Conservation (phyloP, 208 protist species). For the Leishmania aethiopica region DNA sequence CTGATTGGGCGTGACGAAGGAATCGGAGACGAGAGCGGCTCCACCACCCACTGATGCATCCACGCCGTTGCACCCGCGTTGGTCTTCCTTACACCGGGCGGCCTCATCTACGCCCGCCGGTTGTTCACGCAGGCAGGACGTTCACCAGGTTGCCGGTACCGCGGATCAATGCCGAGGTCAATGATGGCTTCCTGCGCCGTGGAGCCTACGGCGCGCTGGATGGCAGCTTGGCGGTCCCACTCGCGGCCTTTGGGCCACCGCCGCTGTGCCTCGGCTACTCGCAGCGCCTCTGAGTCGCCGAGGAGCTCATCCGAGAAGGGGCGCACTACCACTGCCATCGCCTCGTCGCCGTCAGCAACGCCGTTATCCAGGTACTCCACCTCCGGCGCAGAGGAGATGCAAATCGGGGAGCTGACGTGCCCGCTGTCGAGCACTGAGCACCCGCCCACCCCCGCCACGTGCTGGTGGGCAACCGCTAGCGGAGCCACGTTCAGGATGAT, state of each 20-base stretch:
- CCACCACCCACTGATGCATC: not conserved
- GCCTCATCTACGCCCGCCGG: not conserved
- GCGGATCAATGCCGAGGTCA: slow-evolving; percentile 58
- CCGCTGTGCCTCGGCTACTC: slow-evolving; percentile 18
- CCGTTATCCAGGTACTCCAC: not conserved
- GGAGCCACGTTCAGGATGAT: slow-evolving; percentile 34
- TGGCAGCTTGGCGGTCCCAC: slow-evolving; percentile 82
- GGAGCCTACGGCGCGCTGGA: slow-evolving; percentile 48
- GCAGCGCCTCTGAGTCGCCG: slow-evolving; percentile 9
- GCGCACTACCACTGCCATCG: slow-evolving; percentile 53
- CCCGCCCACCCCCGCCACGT: not conserved
- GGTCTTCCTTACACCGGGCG: not conserved
- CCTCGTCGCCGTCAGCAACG: not conserved
- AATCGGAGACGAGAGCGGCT: not conserved
- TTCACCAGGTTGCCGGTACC: slow-evolving; percentile 74
- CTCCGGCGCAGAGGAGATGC: not conserved
- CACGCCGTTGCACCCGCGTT: not conserved
- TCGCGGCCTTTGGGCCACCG: slow-evolving; percentile 62
- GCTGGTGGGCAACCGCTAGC: slow-evolving; percentile 11
- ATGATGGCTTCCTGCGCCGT: slow-evolving; percentile 80
- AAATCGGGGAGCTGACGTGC: slow-evolving; percentile 34
- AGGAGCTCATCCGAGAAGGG: slow-evolving; percentile 44
- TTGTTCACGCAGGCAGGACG: slow-evolving; percentile 22
- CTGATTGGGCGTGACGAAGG: not conserved
- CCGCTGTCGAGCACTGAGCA: slow-evolving; percentile 46